Evolutionary conservation across 225 moss, liverwort and hornwort species (phyloP).

Genomic region (Antitrichia curtipendula): DNA sequence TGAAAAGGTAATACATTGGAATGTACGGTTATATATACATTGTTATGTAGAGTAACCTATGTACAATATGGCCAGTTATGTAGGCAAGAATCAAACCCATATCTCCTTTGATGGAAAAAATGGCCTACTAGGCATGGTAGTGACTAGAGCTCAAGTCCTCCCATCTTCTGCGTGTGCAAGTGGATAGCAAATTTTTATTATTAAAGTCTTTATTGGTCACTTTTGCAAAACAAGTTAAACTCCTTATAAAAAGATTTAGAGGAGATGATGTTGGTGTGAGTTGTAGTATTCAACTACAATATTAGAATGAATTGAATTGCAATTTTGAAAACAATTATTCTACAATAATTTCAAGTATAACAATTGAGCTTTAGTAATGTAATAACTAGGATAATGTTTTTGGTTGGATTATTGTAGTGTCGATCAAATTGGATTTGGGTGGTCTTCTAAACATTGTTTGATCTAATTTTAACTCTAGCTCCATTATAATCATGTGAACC

Average conservation of each 20-base stretch:
- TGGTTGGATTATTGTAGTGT: no score
- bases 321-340: rapidly evolving
- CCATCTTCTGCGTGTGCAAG: not conserved
- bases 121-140: rapidly evolving
- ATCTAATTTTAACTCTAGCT: no score
- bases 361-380: not conserved
- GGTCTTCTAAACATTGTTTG: not conserved
- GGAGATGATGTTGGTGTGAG: not conserved
- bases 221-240: not conserved
- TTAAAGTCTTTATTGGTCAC: not conserved
- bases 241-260: not conserved
- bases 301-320: not conserved
- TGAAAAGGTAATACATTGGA: not conserved
- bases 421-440: not conserved
- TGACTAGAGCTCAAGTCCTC: not conserved
- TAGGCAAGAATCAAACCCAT: not conserved
- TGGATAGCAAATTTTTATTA: not conserved
- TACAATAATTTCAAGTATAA: not conserved
- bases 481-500: no score
- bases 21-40: not conserved
- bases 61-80: no score
- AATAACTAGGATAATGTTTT: no score
- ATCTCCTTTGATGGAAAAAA: rapidly evolving
- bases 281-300: rapidly evolving
- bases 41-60: not conserved